Percentiles rank a stretch among this genome's conserved stretches.
phyloP scores from a whole-genome alignment of 441 rosid species.

The Rhodomyrtus psidioides region DNA sequence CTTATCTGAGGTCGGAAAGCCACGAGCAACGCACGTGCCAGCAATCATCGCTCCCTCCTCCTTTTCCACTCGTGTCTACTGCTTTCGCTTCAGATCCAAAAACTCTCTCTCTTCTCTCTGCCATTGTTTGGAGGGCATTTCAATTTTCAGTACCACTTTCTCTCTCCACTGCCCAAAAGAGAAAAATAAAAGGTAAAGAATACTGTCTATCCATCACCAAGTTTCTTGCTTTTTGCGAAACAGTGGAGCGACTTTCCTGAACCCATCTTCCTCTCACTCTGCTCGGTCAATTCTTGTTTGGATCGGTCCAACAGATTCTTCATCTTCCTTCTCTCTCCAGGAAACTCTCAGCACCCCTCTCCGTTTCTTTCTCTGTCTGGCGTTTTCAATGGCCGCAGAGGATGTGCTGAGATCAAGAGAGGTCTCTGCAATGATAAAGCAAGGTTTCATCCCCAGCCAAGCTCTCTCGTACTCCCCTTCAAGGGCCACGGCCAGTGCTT shows the following conservation, averaged over 20 bases:
- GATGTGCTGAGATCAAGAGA: not conserved
- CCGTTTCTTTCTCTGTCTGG: not conserved
- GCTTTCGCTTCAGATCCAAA: not conserved
- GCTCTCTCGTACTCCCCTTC: constrained; percentile 1
- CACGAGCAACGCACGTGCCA: not conserved
- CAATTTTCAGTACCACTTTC: not conserved
- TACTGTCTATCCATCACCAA: not conserved
- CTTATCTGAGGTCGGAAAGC: not conserved
- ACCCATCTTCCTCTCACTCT: not conserved
- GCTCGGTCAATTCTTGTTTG: not conserved
- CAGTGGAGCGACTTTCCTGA: not conserved
- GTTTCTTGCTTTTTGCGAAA: not conserved
- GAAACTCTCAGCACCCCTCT: not conserved
- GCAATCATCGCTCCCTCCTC: not conserved
- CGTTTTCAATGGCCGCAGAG: not conserved
- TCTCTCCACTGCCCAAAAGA: not conserved
- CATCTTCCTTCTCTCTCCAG: not conserved
- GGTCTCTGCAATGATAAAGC: constrained; percentile 83
- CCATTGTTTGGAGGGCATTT: not conserved
- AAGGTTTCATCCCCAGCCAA: constrained; percentile 73
- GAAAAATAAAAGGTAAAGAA: not conserved
- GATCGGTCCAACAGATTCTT: not conserved
- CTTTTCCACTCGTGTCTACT: not conserved
- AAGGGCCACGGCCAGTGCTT: not conserved
- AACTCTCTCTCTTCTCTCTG: not conserved